Evolutionary conservation across 2,329 filamentous ascomycete species (phyloP), one percentile per base, ranked within the genome.

Genomic region (Byssoonygena ceratinophila): DNA sequence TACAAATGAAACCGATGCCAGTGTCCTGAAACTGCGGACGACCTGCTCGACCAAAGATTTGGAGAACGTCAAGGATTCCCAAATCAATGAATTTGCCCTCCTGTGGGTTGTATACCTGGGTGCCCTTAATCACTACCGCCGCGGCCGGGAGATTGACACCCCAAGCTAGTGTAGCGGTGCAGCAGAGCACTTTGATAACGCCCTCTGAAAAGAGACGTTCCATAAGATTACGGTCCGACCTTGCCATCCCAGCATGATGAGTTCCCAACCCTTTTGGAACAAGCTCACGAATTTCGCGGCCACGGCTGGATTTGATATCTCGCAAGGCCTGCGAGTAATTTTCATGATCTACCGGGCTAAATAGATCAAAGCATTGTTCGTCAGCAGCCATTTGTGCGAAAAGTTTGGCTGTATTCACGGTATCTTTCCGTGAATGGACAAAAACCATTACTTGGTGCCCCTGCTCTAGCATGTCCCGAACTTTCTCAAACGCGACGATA

Each of bases 381-480:
- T 97, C 90, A 1, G 82, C 74, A 1, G 92, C 92, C 74, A 92
- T 89, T 60, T 96, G 84, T 56, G 86, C 82, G 23, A 98, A 74
- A 73, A 84, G 87, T 59, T 86, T 84, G 43, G 92, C 90, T 1
- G 91, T 94, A 56, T 85, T 79, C 59, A 94, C 81, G 0, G 94
- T 98, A 61, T 99, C 94, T 65, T 94, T 90, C 23, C 92, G 80
- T 0, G 91, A 96, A 67, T 98, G 94, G 9, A 98, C 94, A 67
- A 99, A 98, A 0, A 99, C 91, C 94, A 99, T 98, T 59, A 98
- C 80, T 67, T 98, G 92, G 63, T 99, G 92, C n/a, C 87, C 90
- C 54, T 77, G 75, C 64, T 89, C 81, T 2, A 98, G 76, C 90
- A 98, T 96, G 49, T 92, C 85, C 59, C 83, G 84, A 44, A 96